Conservation (phyloP, 129 eudicot genomes). For the Calendula officinalis region DNA sequence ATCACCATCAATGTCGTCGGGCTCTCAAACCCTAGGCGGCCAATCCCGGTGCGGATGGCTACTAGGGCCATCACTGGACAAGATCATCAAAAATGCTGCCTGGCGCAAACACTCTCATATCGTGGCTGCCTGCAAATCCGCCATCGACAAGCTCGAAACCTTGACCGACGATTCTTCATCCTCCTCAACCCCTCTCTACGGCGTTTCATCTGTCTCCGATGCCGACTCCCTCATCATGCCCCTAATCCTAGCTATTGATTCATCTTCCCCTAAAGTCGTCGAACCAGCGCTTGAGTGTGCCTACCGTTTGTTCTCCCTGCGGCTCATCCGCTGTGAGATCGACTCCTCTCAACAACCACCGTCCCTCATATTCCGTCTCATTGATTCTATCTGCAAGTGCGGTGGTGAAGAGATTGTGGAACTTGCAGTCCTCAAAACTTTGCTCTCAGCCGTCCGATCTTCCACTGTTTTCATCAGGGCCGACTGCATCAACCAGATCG, state of each 20-base stretch:
- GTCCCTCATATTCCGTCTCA: slow-evolving; percentile 37
- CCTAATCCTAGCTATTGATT: slow-evolving; percentile 65
- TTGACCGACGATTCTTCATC: slow-evolving; percentile 45
- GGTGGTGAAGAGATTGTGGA: slow-evolving; percentile 70
- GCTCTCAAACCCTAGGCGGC: slow-evolving; percentile 78
- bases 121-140: slow-evolving; percentile 82
- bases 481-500: slow-evolving; percentile 69
- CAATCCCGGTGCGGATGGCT: slow-evolving; percentile 89
- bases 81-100: slow-evolving; percentile 92
- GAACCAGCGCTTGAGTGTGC: slow-evolving; percentile 88
- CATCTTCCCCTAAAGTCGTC: slow-evolving; percentile 68
- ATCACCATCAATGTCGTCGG: slow-evolving; percentile 32
- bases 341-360: slow-evolving; percentile 13
- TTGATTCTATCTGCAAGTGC: slow-evolving; percentile 81
- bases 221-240: slow-evolving; percentile 69
- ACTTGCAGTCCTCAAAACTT: slow-evolving; percentile 57
- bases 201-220: slow-evolving; percentile 43
- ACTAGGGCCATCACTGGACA: slow-evolving; percentile 90
- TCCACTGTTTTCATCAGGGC: slow-evolving; percentile 52
- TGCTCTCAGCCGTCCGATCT: slow-evolving; percentile 77
- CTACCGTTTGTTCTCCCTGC: slow-evolving; percentile 54
- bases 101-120: slow-evolving; percentile 94
- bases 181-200: slow-evolving; percentile 64
- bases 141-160: slow-evolving; percentile 72
- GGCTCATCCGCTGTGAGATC: slow-evolving; percentile 68